These are phyloP conservation scores for Thermothelomyces thermophilus DNA, from an alignment of 2,329 filamentous ascomycete species.

Conservation along the genomic window DNA sequence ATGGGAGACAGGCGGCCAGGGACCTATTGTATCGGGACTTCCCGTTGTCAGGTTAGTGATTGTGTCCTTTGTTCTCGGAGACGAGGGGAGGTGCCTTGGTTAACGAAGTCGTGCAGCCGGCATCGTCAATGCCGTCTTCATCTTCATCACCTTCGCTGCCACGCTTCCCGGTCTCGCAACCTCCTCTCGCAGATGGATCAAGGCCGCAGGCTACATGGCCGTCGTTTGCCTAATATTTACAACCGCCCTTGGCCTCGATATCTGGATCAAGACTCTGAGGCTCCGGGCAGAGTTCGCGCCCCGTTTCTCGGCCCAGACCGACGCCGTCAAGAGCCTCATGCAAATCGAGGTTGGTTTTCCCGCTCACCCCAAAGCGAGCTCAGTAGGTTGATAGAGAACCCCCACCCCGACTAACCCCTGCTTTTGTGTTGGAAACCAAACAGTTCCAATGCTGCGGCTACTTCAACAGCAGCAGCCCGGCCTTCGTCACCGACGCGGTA, in stretches of 20 bases:
- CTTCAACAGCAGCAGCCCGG: constrained; percentile 62
- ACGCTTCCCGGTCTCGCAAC: constrained; percentile 67
- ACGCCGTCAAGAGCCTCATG: constrained; percentile 57
- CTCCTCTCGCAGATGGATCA: constrained; percentile 62
- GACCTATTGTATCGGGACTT: constrained; percentile 48
- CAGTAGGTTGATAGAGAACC: background rate
- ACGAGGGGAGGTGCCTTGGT: constrained; percentile 8
- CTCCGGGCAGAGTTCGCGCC: constrained; percentile 55
- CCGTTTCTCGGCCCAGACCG: constrained; percentile 54
- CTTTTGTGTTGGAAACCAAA: too few relatives aligned
- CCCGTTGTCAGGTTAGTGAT: constrained; percentile 40
- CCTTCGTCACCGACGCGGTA: constrained; percentile 61
- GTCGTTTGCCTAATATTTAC: constrained; percentile 58
- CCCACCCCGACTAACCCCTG: background rate
- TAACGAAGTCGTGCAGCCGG: constrained; percentile 43
- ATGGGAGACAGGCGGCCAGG: constrained; percentile 44
- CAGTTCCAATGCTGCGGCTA: constrained; percentile 80
- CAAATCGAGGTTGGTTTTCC: constrained; percentile 54
- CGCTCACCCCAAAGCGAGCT: too few relatives aligned
- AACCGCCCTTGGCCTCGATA: constrained; percentile 56
- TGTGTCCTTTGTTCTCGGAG: background rate
- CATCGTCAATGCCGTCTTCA: constrained; percentile 64
- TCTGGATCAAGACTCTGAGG: constrained; percentile 69
- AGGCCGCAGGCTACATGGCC: constrained; percentile 59
- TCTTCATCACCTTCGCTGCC: constrained; percentile 62